Evolutionary conservation across 1,284 basidiomycete species (phyloP), one percentile per base, ranked within the genome.

Genomic region (Apiotrichum veenhuisii): DNA sequence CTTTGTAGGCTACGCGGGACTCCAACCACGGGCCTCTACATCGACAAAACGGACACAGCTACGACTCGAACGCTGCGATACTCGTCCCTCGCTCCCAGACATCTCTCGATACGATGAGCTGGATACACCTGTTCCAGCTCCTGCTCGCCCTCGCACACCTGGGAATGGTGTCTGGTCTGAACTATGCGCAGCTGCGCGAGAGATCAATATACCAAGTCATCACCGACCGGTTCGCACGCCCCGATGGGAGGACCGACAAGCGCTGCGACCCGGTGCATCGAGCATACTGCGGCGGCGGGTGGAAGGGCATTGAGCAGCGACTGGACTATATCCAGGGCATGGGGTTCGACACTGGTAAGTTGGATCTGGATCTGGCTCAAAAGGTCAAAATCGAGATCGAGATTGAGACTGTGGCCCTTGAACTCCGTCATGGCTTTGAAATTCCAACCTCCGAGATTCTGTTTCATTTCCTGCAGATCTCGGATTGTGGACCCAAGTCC

Each of bases 301-400:
- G 72, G 69, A 60, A 63, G 23, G 69, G 67, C 17, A 63, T 76
- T 43, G 62, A 66, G 52, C 52, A 55, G 37, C 65, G 75, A 43
- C 68, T 77, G 27, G 71, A 66, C 52, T 76, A 77, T 51, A 76
- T 77, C 52, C 59, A 70, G 50, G 74, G 73, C n/a, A 76, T 77
- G 76, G 76, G 76, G 22, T 77, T 73, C 50, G 72, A 74, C 55
- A 74, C 76, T 2, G 62, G 72, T 74, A 43, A 71, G 69, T 52
- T 18, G 41, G 23, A 15, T 0, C 18, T 14, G 9, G 22, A n/a
- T 20, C 8, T 17, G 15, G 34, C 17, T 36, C 2, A 3, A 2
- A 2, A 11, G 10, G 10, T 2, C 12, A 11, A 36, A 17, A 36
- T 2, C 12, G 34, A 36, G 33, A 34, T 14, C 9, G 14, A 14